A percentile compares a stretch with the other conserved stretches of the same genome.
These are phyloP conservation scores for Trametes cubensis DNA, from an alignment of 768 basidiomycete species.

Conservation along the genomic window DNA sequence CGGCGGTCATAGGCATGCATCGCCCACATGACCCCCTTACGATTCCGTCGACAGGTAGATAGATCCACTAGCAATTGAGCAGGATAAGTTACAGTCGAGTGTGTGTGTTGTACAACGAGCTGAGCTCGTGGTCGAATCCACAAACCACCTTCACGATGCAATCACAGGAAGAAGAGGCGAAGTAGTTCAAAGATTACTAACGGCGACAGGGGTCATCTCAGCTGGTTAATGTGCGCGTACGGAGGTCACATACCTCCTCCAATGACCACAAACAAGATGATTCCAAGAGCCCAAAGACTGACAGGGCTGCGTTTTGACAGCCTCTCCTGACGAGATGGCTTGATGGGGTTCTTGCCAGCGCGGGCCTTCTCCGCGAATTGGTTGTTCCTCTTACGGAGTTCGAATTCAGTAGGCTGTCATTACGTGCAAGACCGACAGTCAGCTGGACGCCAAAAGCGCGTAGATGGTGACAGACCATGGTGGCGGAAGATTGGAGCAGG, in stretches of 20 bases:
- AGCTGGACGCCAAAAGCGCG: background rate
- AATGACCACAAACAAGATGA: constrained; percentile 75
- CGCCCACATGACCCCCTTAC: background rate
- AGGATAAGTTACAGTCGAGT: constrained; percentile 22
- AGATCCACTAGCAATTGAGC: constrained; percentile 11
- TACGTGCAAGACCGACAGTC: background rate
- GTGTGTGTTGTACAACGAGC: constrained; percentile 23
- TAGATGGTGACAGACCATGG: constrained; percentile 37
- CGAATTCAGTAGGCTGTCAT: constrained; percentile 75
- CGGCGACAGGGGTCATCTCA: background rate
- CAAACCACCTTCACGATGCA: background rate
- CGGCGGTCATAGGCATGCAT: background rate
- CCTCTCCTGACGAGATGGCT: constrained; percentile 70
- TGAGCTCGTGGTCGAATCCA: constrained; percentile 5
- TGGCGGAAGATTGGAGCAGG: background rate
- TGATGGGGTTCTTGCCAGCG: constrained; percentile 75
- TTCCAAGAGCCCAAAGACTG: constrained; percentile 72
- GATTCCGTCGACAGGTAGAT: background rate
- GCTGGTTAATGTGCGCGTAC: background rate
- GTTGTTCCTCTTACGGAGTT: constrained; percentile 77
- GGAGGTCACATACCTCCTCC: constrained; percentile 66
- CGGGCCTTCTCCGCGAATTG: constrained; percentile 78
- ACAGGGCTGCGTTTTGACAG: constrained; percentile 74
- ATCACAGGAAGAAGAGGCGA: constrained; percentile 65
- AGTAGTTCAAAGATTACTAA: constrained; percentile 76